phyloP scores from a whole-genome alignment of 176 grass and related monocot genomes.

The bread wheat (Triticum aestivum) region IWGSC_CS_RefSeq_v2.1 NC_057811.1:81208543-81209042 shows the following conservation, averaged over 20 bases:
- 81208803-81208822: slow-evolving; percentile 74
- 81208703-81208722: slow-evolving; percentile 42
- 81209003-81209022: not conserved
- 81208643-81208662: slow-evolving; percentile 27
- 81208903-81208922: not conserved
- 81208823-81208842: slow-evolving; percentile 74
- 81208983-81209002: not conserved
- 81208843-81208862: slow-evolving; percentile 97
- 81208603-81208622: slow-evolving; percentile 79
- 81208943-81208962: not conserved
- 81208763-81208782: not conserved
- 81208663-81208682: slow-evolving; percentile 74
- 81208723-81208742: not conserved
- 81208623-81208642: slow-evolving; percentile 37
- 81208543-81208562: not conserved
- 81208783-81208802: slow-evolving; percentile 47
- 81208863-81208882: slow-evolving; percentile 47
- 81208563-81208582: slow-evolving; percentile 32
- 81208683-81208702: slow-evolving; percentile 95
- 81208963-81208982: not conserved
- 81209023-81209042: not conserved
- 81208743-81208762: not conserved
- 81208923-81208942: not conserved
- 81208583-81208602: slow-evolving; percentile 75
- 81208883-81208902: not conserved